A percentile compares a stretch with the other conserved stretches of the same genome.
phyloP scores from a whole-genome alignment of 306 rosid species.

The Vicia faba region DNA sequence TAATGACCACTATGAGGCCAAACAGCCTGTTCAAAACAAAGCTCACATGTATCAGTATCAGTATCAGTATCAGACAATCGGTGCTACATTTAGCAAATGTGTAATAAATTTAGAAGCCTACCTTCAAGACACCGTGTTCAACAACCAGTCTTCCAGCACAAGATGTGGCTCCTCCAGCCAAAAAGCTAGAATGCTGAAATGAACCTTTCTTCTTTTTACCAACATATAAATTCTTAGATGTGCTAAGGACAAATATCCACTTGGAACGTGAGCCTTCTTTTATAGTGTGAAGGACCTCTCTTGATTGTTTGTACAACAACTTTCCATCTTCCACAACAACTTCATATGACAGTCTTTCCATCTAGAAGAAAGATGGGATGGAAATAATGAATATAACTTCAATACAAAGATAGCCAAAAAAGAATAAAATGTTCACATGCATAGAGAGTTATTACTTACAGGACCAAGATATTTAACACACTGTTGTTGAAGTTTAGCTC shows the following conservation, averaged over 20 bases:
- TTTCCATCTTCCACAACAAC: conserved; percentile 60
- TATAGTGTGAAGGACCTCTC: conserved; percentile 55
- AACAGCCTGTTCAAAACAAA: conserved; percentile 51
- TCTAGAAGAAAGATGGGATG: conserved; percentile 43
- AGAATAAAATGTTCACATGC: conserved; percentile 1
- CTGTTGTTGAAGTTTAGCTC: conserved; percentile 77
- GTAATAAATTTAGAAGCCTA: conserved; percentile 16
- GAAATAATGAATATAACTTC: not conserved
- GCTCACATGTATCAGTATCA: no score
- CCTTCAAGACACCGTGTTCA: conserved; percentile 82
- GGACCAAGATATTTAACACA: conserved; percentile 94
- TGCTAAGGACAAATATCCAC: conserved; percentile 92
- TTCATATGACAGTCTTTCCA: conserved; percentile 67
- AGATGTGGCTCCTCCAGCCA: conserved; percentile 91
- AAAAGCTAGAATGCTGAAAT: conserved; percentile 93
- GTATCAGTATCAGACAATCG: no score
- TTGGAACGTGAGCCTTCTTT: conserved; percentile 49
- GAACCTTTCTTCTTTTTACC: conserved; percentile 78
- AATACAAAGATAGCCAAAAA: not conserved
- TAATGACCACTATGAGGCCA: conserved; percentile 98
- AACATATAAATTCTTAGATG: conserved; percentile 67
- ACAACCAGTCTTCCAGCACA: conserved; percentile 81
- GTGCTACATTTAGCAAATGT: not conserved
- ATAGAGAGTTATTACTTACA: conserved; percentile 47
- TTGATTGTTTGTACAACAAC: conserved; percentile 51